A percentile compares a stretch with the other conserved stretches of the same genome.
These are phyloP conservation scores for Angomonas desouzai DNA, from an alignment of 208 protist species.

Conservation along the genomic window DNA sequence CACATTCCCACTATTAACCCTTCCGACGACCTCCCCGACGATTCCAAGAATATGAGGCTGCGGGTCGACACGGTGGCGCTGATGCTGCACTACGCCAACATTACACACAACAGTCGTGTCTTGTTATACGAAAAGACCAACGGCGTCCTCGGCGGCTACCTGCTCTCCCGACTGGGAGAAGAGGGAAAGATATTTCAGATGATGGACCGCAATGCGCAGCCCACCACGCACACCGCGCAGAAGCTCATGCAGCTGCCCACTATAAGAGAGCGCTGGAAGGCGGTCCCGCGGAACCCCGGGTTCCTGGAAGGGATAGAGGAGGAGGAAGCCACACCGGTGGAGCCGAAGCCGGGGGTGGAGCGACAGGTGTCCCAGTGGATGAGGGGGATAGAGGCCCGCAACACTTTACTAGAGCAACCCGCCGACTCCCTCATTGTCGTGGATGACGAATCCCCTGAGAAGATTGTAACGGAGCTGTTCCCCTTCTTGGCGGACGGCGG, in stretches of 20 bases:
- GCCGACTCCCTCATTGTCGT: constrained; percentile 78
- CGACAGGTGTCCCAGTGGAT: constrained; percentile 5
- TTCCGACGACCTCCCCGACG: constrained; percentile 56
- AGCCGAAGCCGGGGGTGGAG: neutral
- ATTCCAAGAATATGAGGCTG: constrained; percentile 46
- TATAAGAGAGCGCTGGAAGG: constrained; percentile 82
- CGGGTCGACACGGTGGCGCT: constrained; percentile 84
- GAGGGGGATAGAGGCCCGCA: constrained; percentile 43
- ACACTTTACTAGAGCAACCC: constrained; percentile 42
- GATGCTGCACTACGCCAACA: constrained; percentile 81
- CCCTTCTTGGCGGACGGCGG: constrained; percentile 74
- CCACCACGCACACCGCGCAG: constrained; percentile 54
- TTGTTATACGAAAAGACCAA: constrained; percentile 80
- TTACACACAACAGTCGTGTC: constrained; percentile 71
- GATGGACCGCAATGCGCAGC: constrained; percentile 73
- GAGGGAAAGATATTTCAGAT: constrained; percentile 75
- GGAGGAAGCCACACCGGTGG: constrained; percentile 13
- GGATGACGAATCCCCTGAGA: constrained; percentile 34
- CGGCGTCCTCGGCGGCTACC: constrained; percentile 62
- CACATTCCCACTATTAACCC: constrained; percentile 81
- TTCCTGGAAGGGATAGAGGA: constrained; percentile 59
- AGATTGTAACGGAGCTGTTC: constrained; percentile 50
- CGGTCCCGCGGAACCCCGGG: constrained; percentile 65
- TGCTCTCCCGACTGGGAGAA: constrained; percentile 69
- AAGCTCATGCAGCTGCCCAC: constrained; percentile 49